phyloP scores from a whole-genome alignment of 805 yeast species.

The Saturnispora dispora region DNA sequence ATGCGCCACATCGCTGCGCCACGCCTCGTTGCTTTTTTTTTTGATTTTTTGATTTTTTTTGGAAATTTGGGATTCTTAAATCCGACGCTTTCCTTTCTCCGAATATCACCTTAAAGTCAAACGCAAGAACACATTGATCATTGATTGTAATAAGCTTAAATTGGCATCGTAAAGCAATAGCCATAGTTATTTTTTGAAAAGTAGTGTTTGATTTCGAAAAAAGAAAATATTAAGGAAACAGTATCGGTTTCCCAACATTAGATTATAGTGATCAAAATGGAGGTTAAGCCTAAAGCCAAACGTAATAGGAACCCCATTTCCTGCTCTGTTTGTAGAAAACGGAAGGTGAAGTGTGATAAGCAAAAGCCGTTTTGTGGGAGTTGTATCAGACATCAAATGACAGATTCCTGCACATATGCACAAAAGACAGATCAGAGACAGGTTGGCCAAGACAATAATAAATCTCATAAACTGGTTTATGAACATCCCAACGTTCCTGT shows the following conservation, averaged over 20 bases:
- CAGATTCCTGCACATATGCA: constrained; percentile 25
- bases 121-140: neutral
- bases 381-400: constrained; percentile 24
- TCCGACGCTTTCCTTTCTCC: neutral
- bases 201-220: no score
- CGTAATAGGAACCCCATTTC: constrained; percentile 37
- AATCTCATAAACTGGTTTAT: neutral
- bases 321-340: constrained; percentile 38
- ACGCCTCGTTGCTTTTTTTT: no score
- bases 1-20: neutral
- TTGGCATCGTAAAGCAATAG: no score
- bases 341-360: constrained; percentile 37
- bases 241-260: neutral
- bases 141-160: neutral
- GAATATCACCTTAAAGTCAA: neutral
- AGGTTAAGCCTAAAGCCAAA: constrained; percentile 16
- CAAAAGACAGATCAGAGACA: neutral
- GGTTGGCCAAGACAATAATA: neutral
- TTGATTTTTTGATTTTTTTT: no score
- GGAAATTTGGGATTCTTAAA: neutral
- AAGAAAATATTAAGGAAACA: no score
- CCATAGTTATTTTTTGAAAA: no score
- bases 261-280: neutral
- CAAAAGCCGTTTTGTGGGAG: constrained; percentile 27
- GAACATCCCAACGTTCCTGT: neutral